Percentiles rank a stretch among this genome's conserved stretches.
Evolutionary conservation across 306 rosid species (phyloP).

Genomic region (Crotalaria pallida): DNA sequence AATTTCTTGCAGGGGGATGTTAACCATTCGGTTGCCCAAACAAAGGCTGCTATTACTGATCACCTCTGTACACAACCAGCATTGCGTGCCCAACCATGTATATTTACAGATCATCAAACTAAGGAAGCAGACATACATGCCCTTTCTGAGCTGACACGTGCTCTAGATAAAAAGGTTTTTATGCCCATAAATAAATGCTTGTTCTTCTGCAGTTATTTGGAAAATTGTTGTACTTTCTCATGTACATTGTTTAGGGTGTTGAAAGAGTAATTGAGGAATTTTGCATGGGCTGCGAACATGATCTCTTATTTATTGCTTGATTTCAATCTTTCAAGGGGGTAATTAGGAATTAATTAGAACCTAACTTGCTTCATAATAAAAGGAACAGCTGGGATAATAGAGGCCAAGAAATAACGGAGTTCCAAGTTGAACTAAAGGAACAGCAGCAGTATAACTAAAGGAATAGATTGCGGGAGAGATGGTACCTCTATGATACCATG

Average conservation of each 20-base stretch:
- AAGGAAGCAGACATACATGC: conserved; percentile 69
- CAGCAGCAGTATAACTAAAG: no score
- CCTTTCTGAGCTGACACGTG: conserved; percentile 50
- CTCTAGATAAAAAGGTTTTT: conserved; percentile 72
- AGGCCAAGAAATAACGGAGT: no score
- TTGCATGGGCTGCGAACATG: no score
- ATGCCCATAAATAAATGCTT: neutral
- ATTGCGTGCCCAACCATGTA: conserved; percentile 33
- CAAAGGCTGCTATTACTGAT: conserved; percentile 33
- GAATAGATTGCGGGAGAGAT: no score
- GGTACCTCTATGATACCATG: no score
- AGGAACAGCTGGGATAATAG: no score
- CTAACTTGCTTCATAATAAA: no score
- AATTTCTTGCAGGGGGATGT: conserved; percentile 30
- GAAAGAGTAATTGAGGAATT: no score
- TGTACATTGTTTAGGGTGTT: neutral
- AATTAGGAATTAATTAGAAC: no score
- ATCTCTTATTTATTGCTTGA: no score
- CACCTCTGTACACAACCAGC: conserved; percentile 33
- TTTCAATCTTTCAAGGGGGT: no score
- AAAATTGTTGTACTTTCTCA: conserved; percentile 4
- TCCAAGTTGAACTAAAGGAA: no score
- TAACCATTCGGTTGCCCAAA: conserved; percentile 26
- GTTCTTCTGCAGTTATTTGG: conserved; percentile 5
- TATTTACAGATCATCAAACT: conserved; percentile 46